A percentile compares a stretch with the other conserved stretches of the same genome.
Evolutionary conservation across 1,284 basidiomycete genomes (phyloP).

Genomic region (Puccinia brachypodii): DNA sequence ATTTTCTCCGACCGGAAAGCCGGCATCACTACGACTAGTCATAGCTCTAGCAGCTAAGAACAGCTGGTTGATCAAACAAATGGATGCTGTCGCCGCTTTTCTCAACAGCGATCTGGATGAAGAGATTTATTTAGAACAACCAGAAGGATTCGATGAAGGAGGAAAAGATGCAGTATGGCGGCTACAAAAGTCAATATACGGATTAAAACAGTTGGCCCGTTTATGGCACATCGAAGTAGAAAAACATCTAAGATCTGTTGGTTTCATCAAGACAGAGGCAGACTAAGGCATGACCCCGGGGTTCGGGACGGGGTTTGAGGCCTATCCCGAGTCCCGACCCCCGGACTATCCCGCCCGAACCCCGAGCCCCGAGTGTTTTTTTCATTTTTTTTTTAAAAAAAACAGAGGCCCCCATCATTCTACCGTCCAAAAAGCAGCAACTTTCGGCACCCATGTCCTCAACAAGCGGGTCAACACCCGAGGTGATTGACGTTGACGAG

Average conservation of each 20-base stretch:
- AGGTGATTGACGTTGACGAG: neutral
- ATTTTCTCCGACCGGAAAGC: slow-evolving; percentile 42
- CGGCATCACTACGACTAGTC: slow-evolving; percentile 33
- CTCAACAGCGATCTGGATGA: slow-evolving; percentile 46
- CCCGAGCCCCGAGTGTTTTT: neutral
- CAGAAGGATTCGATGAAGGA: neutral
- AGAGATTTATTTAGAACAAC: neutral
- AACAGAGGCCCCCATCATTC: neutral
- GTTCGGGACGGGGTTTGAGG: neutral
- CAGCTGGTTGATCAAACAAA: slow-evolving; percentile 31
- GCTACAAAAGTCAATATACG: neutral
- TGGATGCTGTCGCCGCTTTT: slow-evolving; percentile 48
- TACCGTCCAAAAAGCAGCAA: too few species aligned
- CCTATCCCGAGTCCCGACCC: neutral
- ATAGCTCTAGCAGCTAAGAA: slow-evolving; percentile 42
- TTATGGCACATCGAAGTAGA: neutral
- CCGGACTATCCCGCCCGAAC: too few species aligned
- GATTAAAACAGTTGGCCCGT: neutral
- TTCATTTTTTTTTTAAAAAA: neutral
- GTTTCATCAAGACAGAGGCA: neutral
- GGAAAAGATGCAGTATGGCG: neutral
- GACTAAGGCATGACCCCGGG: too few species aligned
- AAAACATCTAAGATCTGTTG: neutral
- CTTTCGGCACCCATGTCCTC: too few species aligned
- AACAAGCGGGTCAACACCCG: neutral